phyloP scores from a whole-genome alignment of 129 eudicot genomes.

The Tagetes erecta region DNA sequence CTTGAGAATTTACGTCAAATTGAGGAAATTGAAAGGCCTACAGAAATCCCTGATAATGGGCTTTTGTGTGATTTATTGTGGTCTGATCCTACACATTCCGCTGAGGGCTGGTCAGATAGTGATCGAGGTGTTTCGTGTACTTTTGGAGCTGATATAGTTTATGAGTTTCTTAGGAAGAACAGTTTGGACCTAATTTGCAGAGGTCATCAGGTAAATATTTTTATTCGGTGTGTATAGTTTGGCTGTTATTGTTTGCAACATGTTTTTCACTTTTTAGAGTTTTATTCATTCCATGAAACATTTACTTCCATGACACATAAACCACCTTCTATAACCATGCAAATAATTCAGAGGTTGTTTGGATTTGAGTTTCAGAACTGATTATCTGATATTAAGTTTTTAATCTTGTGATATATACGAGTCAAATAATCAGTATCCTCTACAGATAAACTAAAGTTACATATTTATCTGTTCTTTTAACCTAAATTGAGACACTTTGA shows the following conservation, averaged over 20 bases:
- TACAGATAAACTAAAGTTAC: neutral
- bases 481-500: neutral
- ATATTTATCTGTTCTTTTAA: neutral
- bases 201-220: conserved; percentile 78
- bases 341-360: neutral
- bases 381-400: neutral
- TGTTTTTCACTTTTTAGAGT: neutral
- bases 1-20: conserved; percentile 58
- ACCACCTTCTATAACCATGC: neutral
- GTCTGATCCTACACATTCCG: conserved; percentile 68
- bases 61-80: conserved; percentile 79
- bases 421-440: neutral
- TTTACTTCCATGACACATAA: neutral
- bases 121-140: conserved; percentile 79
- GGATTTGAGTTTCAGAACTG: neutral
- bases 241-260: neutral
- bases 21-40: conserved; percentile 60
- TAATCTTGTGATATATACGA: neutral
- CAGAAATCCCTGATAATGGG: conserved; percentile 74
- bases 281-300: neutral
- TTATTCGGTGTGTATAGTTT: neutral
- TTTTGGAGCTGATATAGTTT: conserved; percentile 72
- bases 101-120: conserved; percentile 76
- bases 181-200: conserved; percentile 79
- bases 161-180: conserved; percentile 63